These are phyloP conservation scores for Arthrobotrys megalospora DNA, from an alignment of 2,329 filamentous ascomycete genomes.

Conservation along the genomic window DNA sequence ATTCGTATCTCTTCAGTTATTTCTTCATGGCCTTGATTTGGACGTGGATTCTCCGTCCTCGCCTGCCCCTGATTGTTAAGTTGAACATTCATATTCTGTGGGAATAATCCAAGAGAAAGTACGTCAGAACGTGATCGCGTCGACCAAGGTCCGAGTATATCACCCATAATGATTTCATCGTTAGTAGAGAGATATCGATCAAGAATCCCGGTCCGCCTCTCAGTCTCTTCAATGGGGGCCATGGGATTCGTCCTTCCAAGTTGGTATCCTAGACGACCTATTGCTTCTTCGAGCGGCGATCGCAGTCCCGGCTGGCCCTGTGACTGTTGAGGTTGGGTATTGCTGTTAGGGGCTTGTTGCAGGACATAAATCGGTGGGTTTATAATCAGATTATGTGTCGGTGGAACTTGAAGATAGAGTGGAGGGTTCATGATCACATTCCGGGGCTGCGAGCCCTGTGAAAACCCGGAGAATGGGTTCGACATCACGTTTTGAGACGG, in stretches of 20 bases:
- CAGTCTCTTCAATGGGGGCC: slow-evolving; percentile 18
- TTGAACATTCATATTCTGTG: not conserved
- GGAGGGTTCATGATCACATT: not conserved
- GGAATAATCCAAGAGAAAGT: not conserved
- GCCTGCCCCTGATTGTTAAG: not conserved
- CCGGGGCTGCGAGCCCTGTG: not conserved
- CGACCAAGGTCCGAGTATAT: not conserved
- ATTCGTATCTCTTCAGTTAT: slow-evolving; percentile 6
- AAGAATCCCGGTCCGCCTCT: not conserved
- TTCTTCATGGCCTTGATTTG: not conserved
- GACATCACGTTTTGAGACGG: slow-evolving; percentile 11
- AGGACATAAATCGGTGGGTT: not conserved
- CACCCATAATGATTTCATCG: not conserved
- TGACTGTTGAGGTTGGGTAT: not conserved
- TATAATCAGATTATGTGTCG: not conserved
- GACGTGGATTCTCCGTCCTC: not conserved
- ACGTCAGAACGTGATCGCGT: not conserved
- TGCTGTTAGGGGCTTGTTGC: not conserved
- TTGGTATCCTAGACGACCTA: slow-evolving; percentile 4
- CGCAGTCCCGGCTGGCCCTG: too few relatives aligned
- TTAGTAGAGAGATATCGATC: not conserved
- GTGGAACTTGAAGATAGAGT: too few relatives aligned
- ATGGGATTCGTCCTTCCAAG: slow-evolving; percentile 21
- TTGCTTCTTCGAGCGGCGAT: not conserved
- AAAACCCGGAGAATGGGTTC: not conserved